Evolutionary conservation across 2,329 filamentous ascomycete genomes (phyloP), one percentile per base, ranked within the genome.

Genomic region (Beauveria caledonica): DNA sequence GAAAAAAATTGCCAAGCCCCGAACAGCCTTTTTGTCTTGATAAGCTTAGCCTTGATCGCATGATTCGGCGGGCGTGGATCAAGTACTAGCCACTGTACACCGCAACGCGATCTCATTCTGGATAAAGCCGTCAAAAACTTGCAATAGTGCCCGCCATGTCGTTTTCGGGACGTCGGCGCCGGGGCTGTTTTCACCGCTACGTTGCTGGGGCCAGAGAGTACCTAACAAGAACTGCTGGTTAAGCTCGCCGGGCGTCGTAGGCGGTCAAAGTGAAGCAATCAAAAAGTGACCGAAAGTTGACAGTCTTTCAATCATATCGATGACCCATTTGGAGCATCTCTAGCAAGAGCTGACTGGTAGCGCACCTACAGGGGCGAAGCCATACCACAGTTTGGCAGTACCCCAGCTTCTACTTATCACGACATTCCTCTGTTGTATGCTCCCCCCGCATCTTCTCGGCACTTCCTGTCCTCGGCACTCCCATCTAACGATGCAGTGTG

Each of bases 401-500:
- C 9, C 2, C 10, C 21, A 15, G 23, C n/a, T n/a, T n/a, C 36
- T 21, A 25, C n/a, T 17, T 29, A 54, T 44, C 23, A 42, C 23
- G 51, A 27, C n/a, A 17, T 15, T 8, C 11, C 44, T 15, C n/a
- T 45, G 29, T 50, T 50, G 8, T 1, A 5, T 29, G 21, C 10
- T 42, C 42, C 45, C 55, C 45, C 55, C 42, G 33, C 55, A 58
- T 46, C 39, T 49, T 58, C 54, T 49, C 54, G 29, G 54, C 54
- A 57, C 44, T 29, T n/a, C 44, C 3, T 17, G 15, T 48, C 44
- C 55, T 58, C 55, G 45, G 33, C 33, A 42, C 33, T 36, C n/a
- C 17, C 15, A 50, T 29, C 17, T 21, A 27, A 8, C 21, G 21
- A 51, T 29, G 17, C 23, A 57, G 15, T 29, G 17, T 40, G 29